phyloP scores from a whole-genome alignment of 768 basidiomycete species.

The Suillus subalutaceus region DNA sequence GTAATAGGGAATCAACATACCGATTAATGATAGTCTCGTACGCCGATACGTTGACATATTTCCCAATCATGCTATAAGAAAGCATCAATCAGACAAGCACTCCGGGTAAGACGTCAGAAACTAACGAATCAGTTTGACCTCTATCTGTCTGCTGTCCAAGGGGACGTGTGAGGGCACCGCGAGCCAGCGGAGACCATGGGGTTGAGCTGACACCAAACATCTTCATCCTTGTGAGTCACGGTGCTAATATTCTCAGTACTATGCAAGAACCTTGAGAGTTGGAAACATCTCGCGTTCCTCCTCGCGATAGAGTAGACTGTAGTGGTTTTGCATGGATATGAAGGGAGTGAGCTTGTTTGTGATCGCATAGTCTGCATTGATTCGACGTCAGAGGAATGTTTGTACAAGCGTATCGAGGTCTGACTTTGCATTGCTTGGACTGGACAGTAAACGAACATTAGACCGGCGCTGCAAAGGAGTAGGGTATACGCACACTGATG shows the following conservation, averaged over 20 bases:
- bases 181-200: constrained; percentile 47
- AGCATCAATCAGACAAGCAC: constrained; percentile 11
- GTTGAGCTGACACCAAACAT: constrained; percentile 47
- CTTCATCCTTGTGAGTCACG: constrained; percentile 19
- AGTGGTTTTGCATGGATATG: constrained; percentile 68
- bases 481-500: constrained; percentile 36
- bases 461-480: background rate
- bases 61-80: constrained; percentile 24
- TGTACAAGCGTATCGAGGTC: constrained; percentile 9
- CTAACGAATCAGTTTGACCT: constrained; percentile 27
- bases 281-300: constrained; percentile 67
- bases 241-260: background rate
- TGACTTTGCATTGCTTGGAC: constrained; percentile 45
- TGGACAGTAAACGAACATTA: constrained; percentile 13
- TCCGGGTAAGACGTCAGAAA: background rate
- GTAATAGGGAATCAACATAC: constrained; percentile 11
- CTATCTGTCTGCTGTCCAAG: constrained; percentile 31
- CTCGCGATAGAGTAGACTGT: constrained; percentile 59
- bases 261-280: constrained; percentile 33
- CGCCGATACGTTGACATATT: constrained; percentile 25
- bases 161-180: constrained; percentile 39
- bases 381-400: background rate
- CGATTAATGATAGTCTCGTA: constrained; percentile 31
- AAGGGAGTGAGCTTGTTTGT: constrained; percentile 51
- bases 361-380: constrained; percentile 39